Percentiles rank a stretch among this genome's conserved stretches.
These are phyloP conservation scores for Yamadazyma aaseri DNA, from an alignment of 1,139 yeast species.

Conservation along the genomic window DNA sequence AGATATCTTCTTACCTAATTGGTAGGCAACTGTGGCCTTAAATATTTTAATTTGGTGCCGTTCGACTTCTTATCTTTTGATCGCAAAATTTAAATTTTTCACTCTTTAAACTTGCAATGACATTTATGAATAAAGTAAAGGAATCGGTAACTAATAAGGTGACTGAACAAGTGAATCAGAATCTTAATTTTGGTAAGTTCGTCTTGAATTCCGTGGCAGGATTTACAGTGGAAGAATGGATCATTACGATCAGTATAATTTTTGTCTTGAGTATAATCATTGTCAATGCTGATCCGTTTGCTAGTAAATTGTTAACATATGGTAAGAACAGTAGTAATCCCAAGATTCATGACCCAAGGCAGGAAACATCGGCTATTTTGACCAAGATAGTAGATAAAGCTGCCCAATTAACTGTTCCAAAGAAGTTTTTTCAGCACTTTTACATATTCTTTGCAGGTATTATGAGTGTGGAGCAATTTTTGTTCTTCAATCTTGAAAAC, in stretches of 20 bases:
- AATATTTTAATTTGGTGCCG: too few relatives aligned
- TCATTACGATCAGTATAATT: conserved; percentile 3
- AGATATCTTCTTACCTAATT: too few relatives aligned
- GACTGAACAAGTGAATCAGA: conserved; percentile 7
- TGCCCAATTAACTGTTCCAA: conserved; percentile 40
- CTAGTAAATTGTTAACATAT: conserved; percentile 12
- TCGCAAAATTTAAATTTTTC: too few relatives aligned
- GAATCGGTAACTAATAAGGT: conserved; percentile 7
- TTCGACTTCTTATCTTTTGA: too few relatives aligned
- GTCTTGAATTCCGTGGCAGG: not conserved
- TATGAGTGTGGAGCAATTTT: conserved; percentile 7
- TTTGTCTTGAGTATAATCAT: conserved; percentile 13
- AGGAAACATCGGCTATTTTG: conserved; percentile 1
- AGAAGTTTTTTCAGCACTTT: conserved; percentile 48
- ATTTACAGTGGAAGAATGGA: conserved; percentile 14
- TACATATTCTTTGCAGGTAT: conserved; percentile 32
- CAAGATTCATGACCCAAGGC: not conserved
- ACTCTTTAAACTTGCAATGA: not conserved
- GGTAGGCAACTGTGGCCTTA: too few relatives aligned
- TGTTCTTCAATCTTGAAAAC: conserved; percentile 11
- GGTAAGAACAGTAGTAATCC: conserved; percentile 13
- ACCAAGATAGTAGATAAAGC: conserved; percentile 5
- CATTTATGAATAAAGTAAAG: conserved; percentile 4
- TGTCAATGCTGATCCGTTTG: conserved; percentile 10
- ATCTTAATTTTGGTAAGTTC: conserved; percentile 6